Evolutionary conservation across 2,329 filamentous ascomycete species (phyloP).

Genomic region (Lasiodiplodia gonubiensis): DNA sequence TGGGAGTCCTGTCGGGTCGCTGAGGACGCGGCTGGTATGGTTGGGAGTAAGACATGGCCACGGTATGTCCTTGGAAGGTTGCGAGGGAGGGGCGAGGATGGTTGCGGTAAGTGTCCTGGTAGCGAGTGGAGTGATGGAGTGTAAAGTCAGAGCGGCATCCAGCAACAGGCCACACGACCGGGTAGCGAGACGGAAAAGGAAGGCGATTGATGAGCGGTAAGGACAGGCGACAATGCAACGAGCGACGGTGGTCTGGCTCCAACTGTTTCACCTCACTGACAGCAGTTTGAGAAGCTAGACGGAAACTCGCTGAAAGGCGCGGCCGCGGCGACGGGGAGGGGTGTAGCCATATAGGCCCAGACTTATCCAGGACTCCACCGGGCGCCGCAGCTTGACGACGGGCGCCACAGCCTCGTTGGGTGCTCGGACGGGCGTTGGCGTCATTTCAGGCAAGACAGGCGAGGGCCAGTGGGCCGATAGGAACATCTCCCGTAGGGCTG

Average conservation of each 20-base stretch:
- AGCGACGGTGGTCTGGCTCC: background rate
- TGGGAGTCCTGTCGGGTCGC: conserved; percentile 22
- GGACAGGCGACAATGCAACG: background rate
- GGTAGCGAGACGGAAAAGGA: background rate
- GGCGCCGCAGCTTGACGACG: conserved; percentile 14
- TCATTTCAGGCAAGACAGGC: conserved; percentile 13
- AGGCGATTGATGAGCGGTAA: background rate
- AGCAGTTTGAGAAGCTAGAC: background rate
- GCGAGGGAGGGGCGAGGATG: background rate
- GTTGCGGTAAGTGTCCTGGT: background rate
- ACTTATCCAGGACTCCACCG: background rate
- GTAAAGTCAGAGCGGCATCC: background rate
- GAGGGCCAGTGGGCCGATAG: conserved; percentile 20
- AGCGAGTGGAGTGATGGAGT: background rate
- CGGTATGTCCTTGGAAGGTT: background rate
- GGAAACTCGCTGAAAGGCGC: background rate
- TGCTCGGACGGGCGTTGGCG: background rate
- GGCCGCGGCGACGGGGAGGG: background rate
- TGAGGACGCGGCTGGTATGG: conserved; percentile 6
- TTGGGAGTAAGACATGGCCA: conserved; percentile 15
- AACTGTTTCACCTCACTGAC: conserved; percentile 9
- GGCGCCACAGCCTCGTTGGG: background rate
- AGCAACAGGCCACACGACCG: background rate
- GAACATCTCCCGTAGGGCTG: conserved; percentile 25
- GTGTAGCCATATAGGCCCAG: conserved; percentile 5